These are phyloP conservation scores for Baorangia bicolor DNA, from an alignment of 768 basidiomycete genomes.

Conservation along the genomic window DNA sequence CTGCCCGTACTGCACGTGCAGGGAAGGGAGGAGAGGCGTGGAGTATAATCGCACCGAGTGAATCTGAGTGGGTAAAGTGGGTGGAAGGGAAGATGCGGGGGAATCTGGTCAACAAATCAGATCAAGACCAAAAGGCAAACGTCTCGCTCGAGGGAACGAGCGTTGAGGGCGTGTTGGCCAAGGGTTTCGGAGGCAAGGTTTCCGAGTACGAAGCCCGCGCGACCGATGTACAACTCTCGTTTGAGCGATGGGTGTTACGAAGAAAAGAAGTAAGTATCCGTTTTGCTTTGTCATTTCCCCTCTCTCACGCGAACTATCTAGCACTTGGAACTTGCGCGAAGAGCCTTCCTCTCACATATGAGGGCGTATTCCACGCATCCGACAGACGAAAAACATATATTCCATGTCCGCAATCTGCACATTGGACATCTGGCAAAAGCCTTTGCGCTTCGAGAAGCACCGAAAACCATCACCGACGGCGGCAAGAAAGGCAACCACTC, in stretches of 20 bases:
- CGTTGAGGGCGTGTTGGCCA: conserved; percentile 68
- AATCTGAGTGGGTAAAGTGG: conserved; percentile 89
- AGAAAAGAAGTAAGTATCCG: conserved; percentile 59
- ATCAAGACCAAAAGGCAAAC: conserved; percentile 35
- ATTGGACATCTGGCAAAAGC: conserved; percentile 93
- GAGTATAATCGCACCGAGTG: conserved; percentile 86
- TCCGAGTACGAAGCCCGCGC: conserved; percentile 84
- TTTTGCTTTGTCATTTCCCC: neutral
- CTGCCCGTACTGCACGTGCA: conserved; percentile 95
- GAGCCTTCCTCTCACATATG: conserved; percentile 89
- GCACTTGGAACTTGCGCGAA: conserved; percentile 77
- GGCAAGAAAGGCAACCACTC: conserved; percentile 16
- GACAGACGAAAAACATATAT: conserved; percentile 91
- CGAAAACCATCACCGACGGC: conserved; percentile 38
- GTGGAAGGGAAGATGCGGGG: conserved; percentile 79
- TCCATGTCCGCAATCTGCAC: conserved; percentile 93
- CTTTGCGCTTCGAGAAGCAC: conserved; percentile 87
- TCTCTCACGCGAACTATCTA: conserved; percentile 31
- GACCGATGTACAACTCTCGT: conserved; percentile 92
- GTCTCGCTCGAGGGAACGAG: conserved; percentile 57
- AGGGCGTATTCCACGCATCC: conserved; percentile 98
- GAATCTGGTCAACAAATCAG: conserved; percentile 32
- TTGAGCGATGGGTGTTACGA: conserved; percentile 89
- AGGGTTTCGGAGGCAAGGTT: conserved; percentile 84
- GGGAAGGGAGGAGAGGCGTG: conserved; percentile 96